Evolutionary conservation across 257 asterid species (phyloP).

Genomic region (Solanum bulbocastanum): DNA sequence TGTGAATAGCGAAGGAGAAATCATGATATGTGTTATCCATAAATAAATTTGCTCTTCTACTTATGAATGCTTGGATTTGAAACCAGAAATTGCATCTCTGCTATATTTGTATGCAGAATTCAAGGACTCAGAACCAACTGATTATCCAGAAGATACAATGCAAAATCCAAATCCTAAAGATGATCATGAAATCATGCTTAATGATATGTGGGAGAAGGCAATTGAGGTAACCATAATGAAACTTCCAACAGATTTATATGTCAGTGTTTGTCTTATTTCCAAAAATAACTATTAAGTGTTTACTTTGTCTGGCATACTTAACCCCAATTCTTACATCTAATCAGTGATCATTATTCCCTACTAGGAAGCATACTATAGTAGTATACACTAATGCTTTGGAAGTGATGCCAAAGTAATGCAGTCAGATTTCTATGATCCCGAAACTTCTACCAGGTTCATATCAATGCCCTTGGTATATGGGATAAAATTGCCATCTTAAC

Average conservation of each 20-base stretch:
- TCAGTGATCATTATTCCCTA: neutral
- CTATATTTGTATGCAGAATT: neutral
- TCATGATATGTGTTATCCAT: neutral
- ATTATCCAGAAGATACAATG: neutral
- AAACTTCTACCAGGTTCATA: neutral
- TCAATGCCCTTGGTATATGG: neutral
- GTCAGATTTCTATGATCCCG: neutral
- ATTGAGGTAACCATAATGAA: constrained; percentile 30
- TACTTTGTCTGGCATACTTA: neutral
- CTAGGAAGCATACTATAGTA: neutral
- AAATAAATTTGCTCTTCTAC: neutral
- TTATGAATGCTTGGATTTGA: neutral
- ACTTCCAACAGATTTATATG: neutral
- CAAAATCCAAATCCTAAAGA: neutral
- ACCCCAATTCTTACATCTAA: neutral
- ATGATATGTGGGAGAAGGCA: constrained; percentile 28
- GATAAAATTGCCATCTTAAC: neutral
- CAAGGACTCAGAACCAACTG: constrained; percentile 6
- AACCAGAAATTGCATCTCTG: neutral
- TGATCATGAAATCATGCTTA: constrained; percentile 33
- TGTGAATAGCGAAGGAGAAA: neutral
- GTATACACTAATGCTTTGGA: neutral
- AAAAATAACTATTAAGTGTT: neutral
- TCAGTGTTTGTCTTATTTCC: neutral
- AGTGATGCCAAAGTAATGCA: neutral